Evolutionary conservation across 306 rosid genomes (phyloP), one percentile per base, ranked within the genome.

Genomic region (Aeschynomene evenia): DNA sequence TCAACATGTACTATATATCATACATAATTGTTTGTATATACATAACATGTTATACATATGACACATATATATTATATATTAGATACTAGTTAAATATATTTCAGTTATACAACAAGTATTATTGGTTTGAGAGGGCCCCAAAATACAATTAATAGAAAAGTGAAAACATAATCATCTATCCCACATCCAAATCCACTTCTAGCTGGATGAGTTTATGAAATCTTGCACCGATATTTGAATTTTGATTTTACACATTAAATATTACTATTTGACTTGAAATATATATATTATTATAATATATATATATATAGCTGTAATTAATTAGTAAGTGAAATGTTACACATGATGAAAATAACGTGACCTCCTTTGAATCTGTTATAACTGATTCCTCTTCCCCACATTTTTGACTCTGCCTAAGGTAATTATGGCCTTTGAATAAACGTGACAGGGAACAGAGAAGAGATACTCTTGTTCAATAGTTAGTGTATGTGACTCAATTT

Each of bases 181-280:
- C 4, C 60, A 24, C 58, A 62, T 77, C 72, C 3, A 29, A 70
- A 70, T 16, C 56, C 73, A 71, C 77, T 46, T 63, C 1, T 29
- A 23, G 45, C 20, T 49, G 39, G 33, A 64, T 58, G 46, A 70
- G n/a, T 75, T 42, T 20, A 2, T 57, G 10, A 23, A 34, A 80
- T 75, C 75, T 75, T n/a, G 39, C 33, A 57, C 68, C 45, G 55
- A 80, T 45, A 45, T 68, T 53, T 73, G 76, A 37, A 29, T 37
- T n/a, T 49, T 53, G 68, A 63, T 45, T 70, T 34, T 61, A 9
- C 54, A 6, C 11, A 53, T 49, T 53, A 54, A 68, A 52, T 37
- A 69, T 54, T 3, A n/a, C n/a, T n/a, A 74, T 55, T 79, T 74
- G 65, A 79, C 77, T 56, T n/a, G n/a, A n/a, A n/a, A n/a, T n/a